These are phyloP conservation scores for Chlamydomonas sp. DNA, from an alignment of 139 green algal species.

Conservation along the genomic window DNA sequence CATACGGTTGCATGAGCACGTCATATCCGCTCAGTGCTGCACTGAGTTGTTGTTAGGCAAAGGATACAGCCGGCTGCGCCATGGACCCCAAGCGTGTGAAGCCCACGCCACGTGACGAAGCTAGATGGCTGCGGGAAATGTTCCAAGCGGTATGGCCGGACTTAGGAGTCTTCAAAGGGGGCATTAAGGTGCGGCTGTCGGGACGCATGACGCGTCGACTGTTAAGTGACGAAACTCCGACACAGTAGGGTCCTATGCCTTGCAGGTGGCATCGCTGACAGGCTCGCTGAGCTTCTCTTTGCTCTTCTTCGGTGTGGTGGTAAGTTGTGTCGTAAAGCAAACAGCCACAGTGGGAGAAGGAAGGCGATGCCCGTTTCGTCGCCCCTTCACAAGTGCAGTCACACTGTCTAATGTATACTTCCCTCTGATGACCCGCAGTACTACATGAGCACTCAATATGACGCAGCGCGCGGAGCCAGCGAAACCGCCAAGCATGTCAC, in stretches of 20 bases:
- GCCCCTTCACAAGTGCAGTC: too few species aligned
- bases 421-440: neutral
- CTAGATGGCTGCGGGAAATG: neutral
- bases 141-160: slow-evolving; percentile 5
- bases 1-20: too few species aligned
- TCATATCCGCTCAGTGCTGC: too few species aligned
- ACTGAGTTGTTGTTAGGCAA: too few species aligned
- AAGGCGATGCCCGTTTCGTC: too few species aligned
- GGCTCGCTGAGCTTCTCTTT: neutral
- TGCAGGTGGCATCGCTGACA: slow-evolving; percentile 6
- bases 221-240: neutral
- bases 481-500: too few species aligned
- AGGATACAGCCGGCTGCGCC: too few species aligned
- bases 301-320: neutral
- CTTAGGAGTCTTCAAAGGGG: slow-evolving; percentile 9
- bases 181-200: neutral
- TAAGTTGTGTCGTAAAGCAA: too few species aligned
- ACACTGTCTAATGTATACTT: too few species aligned
- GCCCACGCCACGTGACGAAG: neutral
- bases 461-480: neutral
- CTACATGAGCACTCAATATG: neutral
- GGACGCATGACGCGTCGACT: neutral
- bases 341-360: too few species aligned
- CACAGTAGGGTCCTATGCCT: neutral
- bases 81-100: neutral